Evolutionary conservation across 2,329 filamentous ascomycete species (phyloP).

Genomic region (Ophiocordyceps camponoti-leonardi): DNA sequence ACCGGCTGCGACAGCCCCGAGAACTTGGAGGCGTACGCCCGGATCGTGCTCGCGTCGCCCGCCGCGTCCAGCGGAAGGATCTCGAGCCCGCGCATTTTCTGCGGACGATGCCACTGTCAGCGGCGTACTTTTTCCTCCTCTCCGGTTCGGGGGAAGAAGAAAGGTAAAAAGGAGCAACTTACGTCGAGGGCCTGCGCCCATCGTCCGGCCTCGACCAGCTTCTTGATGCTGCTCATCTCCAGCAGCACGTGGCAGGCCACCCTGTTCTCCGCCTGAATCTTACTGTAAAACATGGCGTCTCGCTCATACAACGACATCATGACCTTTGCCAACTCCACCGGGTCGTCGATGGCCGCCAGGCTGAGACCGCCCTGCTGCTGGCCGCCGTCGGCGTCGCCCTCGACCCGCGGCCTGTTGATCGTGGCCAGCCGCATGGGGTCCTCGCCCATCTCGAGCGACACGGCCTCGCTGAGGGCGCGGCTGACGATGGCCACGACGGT

Average conservation of each 20-base stretch:
- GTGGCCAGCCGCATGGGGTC: constrained; percentile 64
- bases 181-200: constrained; percentile 44
- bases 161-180: no score
- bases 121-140: no score
- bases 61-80: constrained; percentile 64
- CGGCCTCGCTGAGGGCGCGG: constrained; percentile 74
- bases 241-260: constrained; percentile 38
- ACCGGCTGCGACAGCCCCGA: constrained; percentile 62
- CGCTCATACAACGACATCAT: constrained; percentile 48
- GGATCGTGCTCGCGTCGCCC: constrained; percentile 64
- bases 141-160: no score
- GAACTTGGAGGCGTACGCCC: constrained; percentile 66
- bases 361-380: constrained; percentile 35
- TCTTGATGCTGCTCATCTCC: constrained; percentile 45
- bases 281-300: constrained; percentile 42
- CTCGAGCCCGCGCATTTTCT: constrained; percentile 58
- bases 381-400: constrained; percentile 18
- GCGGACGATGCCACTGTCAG: no score
- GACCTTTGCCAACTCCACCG: constrained; percentile 38
- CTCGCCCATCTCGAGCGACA: constrained; percentile 72
- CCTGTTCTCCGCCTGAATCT: constrained; percentile 38
- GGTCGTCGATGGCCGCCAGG: constrained; percentile 41
- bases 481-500: constrained; percentile 84
- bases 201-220: constrained; percentile 31
- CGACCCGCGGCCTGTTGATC: constrained; percentile 56